These are phyloP conservation scores for Exserohilum turcica DNA, from an alignment of 2,329 filamentous ascomycete genomes.

Conservation along the genomic window DNA sequence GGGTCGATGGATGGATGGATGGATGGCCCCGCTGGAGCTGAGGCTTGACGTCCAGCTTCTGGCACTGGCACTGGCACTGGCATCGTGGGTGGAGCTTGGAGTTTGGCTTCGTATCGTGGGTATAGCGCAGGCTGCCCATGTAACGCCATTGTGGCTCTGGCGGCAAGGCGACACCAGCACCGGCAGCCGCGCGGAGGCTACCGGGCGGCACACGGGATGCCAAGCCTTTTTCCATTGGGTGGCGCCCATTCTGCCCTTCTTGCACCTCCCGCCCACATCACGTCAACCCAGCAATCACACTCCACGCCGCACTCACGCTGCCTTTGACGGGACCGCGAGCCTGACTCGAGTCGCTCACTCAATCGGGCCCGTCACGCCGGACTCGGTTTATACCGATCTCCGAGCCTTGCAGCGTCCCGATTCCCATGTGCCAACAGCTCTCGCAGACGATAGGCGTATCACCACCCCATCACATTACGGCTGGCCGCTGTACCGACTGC, in stretches of 20 bases:
- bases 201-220: slow-evolving; percentile 1
- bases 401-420: not conserved
- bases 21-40: slow-evolving; percentile 9
- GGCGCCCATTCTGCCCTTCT: not conserved
- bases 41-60: slow-evolving; percentile 1
- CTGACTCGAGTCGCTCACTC: slow-evolving; percentile 1
- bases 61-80: too few species aligned
- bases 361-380: slow-evolving; percentile 2
- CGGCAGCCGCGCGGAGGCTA: slow-evolving; percentile 2
- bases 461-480: not conserved
- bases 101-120: not conserved
- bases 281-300: not conserved
- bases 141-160: slow-evolving; percentile 2
- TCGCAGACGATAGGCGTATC: not conserved
- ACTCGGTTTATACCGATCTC: slow-evolving; percentile 1
- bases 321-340: not conserved
- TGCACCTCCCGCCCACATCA: not conserved
- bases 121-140: not conserved
- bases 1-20: not conserved
- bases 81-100: slow-evolving; percentile 3
- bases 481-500: too few species aligned
- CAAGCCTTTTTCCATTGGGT: not conserved
- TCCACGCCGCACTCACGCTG: not conserved
- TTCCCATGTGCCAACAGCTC: not conserved
- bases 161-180: not conserved